Percentiles rank a stretch among this genome's conserved stretches.
Evolutionary conservation across 2,329 filamentous ascomycete genomes (phyloP).

Genomic region (Akanthomyces muscarius): DNA sequence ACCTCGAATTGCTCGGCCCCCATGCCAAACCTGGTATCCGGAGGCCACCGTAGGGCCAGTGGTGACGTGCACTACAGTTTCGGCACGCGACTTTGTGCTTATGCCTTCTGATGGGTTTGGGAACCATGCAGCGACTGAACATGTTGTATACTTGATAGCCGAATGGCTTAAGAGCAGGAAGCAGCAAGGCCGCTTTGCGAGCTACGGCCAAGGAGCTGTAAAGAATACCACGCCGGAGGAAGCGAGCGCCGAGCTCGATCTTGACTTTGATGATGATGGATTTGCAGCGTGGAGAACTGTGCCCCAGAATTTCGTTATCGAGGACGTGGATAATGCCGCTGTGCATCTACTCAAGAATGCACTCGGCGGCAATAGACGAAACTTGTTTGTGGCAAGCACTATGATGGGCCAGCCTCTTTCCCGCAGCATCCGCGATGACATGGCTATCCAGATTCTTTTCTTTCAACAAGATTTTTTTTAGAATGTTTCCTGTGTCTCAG

Average conservation of each 20-base stretch:
- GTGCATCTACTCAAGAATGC: slow-evolving; percentile 79
- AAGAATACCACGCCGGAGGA: not conserved
- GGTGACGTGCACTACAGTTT: slow-evolving; percentile 3
- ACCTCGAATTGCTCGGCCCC: not conserved
- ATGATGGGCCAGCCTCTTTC: not conserved
- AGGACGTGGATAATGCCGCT: slow-evolving; percentile 71
- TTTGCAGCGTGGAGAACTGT: slow-evolving; percentile 25
- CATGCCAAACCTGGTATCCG: not conserved
- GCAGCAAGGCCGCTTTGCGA: not conserved
- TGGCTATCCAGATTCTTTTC: not conserved
- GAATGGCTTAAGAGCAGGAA: too few relatives aligned
- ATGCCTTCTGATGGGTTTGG: slow-evolving; percentile 19
- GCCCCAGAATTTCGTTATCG: slow-evolving; percentile 62
- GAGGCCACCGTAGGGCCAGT: slow-evolving; percentile 15
- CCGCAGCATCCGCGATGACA: not conserved
- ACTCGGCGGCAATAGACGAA: slow-evolving; percentile 57
- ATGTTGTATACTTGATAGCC: slow-evolving; percentile 8
- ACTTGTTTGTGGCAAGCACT: not conserved
- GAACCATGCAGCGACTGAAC: slow-evolving; percentile 16
- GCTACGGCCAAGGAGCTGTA: not conserved
- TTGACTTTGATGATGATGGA: slow-evolving; percentile 20
- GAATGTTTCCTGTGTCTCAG: too few relatives aligned
- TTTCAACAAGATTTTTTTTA: too few relatives aligned
- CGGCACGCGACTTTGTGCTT: slow-evolving; percentile 18
- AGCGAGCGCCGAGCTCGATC: not conserved